Percentiles rank a stretch among this genome's conserved stretches.
phyloP scores from a whole-genome alignment of 192 early-diverging fungal genomes.

The Coemansia sp. region DNA sequence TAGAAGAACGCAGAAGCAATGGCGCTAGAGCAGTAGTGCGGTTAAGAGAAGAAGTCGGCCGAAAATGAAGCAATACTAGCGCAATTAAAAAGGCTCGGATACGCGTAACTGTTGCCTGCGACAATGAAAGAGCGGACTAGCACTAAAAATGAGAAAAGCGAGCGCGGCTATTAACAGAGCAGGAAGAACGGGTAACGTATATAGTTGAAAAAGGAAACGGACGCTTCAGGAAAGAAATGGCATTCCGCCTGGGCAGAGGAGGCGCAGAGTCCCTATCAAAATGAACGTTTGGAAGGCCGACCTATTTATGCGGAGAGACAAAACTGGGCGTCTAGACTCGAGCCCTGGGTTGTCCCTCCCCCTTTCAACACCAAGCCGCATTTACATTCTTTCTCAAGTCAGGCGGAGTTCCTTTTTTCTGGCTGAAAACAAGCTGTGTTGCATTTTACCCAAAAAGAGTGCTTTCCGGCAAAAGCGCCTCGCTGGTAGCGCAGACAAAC shows the following conservation, averaged over 20 bases:
- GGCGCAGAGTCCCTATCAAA: background rate
- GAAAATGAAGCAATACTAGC: conserved; percentile 3
- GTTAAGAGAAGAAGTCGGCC: background rate
- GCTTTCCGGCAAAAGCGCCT: background rate
- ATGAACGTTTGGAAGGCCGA: conserved; percentile 7
- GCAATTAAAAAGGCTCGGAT: background rate
- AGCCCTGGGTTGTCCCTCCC: background rate
- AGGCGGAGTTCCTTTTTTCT: background rate
- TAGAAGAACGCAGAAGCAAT: background rate
- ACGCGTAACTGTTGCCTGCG: background rate
- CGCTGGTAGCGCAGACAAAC: background rate
- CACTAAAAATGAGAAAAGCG: background rate
- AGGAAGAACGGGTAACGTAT: background rate
- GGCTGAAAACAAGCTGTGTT: background rate
- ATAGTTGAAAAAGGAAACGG: conserved; percentile 2
- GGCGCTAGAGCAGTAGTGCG: background rate
- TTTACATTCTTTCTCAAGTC: background rate
- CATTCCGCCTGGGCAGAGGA: background rate
- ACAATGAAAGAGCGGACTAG: too few relatives aligned
- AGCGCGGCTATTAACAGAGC: background rate
- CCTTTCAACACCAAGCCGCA: conserved; percentile 4
- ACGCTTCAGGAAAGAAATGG: background rate
- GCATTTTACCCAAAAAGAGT: conserved; percentile 10
- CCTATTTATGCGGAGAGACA: conserved; percentile 11
- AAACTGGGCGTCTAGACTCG: conserved; percentile 2